Evolutionary conservation across 169 alveolate species (phyloP).

Genomic region (Cryptosporidium viatorum): DNA sequence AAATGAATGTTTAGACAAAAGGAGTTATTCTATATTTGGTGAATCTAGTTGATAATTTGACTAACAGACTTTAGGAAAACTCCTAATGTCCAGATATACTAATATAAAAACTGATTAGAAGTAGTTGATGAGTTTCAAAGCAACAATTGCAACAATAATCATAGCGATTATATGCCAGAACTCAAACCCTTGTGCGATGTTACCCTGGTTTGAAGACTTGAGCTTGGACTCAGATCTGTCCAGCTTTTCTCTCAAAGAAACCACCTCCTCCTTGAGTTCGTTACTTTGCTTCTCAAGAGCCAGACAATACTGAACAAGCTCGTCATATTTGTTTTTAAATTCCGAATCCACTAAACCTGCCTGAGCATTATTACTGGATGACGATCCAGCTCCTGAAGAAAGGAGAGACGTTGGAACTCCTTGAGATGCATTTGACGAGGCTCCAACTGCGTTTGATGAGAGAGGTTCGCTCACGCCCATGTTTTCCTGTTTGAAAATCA

Average conservation of each 20-base stretch:
- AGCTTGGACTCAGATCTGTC: constrained; percentile 46
- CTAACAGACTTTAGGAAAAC: constrained; percentile 40
- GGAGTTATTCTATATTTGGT: neutral
- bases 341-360: constrained; percentile 76
- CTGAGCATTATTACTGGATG: constrained; percentile 79
- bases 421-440: constrained; percentile 12
- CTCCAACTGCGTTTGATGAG: constrained; percentile 77
- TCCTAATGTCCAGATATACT: constrained; percentile 48
- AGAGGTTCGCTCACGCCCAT: constrained; percentile 82
- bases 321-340: constrained; percentile 83
- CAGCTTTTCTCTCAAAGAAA: constrained; percentile 33
- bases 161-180: constrained; percentile 67
- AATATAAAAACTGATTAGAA: constrained; percentile 27
- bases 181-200: constrained; percentile 64
- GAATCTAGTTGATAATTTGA: neutral
- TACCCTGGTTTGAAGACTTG: constrained; percentile 22
- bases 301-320: constrained; percentile 86
- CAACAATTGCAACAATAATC: constrained; percentile 70
- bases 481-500: constrained; percentile 84
- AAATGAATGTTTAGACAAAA: constrained; percentile 5
- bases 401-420: neutral
- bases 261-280: constrained; percentile 62
- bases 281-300: constrained; percentile 86
- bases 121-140: constrained; percentile 68
- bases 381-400: constrained; percentile 22